Evolutionary conservation across 2,329 filamentous ascomycete species (phyloP).

Genomic region (Cryphonectria carpinicola): DNA sequence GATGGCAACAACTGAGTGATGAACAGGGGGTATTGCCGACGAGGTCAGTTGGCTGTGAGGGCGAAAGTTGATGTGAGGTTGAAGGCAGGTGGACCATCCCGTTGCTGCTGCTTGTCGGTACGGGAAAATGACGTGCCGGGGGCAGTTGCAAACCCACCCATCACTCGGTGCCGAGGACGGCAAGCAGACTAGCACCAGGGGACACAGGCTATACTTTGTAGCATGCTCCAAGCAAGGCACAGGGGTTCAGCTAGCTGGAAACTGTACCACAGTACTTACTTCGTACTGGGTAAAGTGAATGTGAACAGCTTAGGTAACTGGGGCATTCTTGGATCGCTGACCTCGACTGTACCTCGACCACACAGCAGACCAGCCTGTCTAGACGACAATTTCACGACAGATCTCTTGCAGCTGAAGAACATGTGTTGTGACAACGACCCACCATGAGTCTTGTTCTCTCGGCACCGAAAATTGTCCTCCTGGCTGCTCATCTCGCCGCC

Average conservation of each 20-base stretch:
- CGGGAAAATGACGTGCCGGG: slow-evolving; percentile 14
- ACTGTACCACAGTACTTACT: background rate
- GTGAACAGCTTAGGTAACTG: slow-evolving; percentile 8
- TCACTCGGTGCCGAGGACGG: slow-evolving; percentile 2
- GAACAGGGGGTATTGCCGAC: slow-evolving; percentile 14
- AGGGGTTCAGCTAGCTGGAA: background rate
- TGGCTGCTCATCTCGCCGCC: slow-evolving; percentile 72
- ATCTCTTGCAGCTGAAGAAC: slow-evolving; percentile 15
- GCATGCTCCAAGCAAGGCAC: background rate
- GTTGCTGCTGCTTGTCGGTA: slow-evolving; percentile 1
- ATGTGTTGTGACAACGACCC: slow-evolving; percentile 34
- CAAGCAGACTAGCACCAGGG: background rate
- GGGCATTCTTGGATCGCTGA: slow-evolving; percentile 19
- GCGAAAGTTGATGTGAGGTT: slow-evolving; percentile 26
- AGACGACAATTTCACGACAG: background rate
- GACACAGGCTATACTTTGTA: background rate
- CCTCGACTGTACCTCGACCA: slow-evolving; percentile 2
- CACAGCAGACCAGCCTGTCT: background rate
- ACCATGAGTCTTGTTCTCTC: slow-evolving; percentile 54
- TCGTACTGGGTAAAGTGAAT: background rate
- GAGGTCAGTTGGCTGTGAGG: slow-evolving; percentile 20
- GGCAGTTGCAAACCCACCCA: background rate
- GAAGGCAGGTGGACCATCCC: background rate
- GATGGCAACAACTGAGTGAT: slow-evolving; percentile 15
- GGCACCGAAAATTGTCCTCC: slow-evolving; percentile 70